Base-by-base conservation (phyloP, 148 eudicot species). In the Spergularia bocconei region DNA sequence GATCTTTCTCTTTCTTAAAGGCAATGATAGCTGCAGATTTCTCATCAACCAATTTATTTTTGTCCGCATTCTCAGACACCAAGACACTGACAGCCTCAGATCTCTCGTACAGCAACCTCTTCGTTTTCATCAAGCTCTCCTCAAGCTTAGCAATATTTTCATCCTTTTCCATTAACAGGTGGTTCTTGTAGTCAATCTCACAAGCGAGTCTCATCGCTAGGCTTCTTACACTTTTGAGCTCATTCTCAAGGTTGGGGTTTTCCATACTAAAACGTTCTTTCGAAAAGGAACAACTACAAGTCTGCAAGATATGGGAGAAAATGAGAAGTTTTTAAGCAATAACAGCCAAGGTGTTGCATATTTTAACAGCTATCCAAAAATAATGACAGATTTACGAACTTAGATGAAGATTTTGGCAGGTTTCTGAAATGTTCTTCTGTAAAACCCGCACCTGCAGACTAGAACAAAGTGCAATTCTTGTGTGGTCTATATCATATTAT, bases 121-220 rank as follows among this genome's bases (percentile, higher is more conserved):
- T 78, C 71, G 72, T 72, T 20, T 48, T 63, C 57, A 21, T 70
- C 17, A 63, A 50, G 51, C 21, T 33, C 23, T 77, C 69, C 51
- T 13, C 29, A 13, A 60, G 51, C 17, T 7, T 12, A 9, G 69
- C 51, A 47, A n/a, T 73, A 5, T 59, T 73, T 21, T 70, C 79
- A 39, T 70, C 64, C 66, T 70, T 63, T 48, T 55, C 65, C 58
- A 79, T 53, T 67, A 79, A 29, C 75, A 13, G 13, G 66, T 16
- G 63, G 82, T 79, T 75, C 60, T 75, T 79, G 79, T 75, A 70
- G 74, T 79, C 82, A 39, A 79, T 66, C 79, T 79, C 82, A 13
- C 5, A 1, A 10, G 79, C 14, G 69, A 75, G 79, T 56, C 78
- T 79, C 19, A 75, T 39, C 50, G 75, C 75, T 25, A 79, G 75